Evolutionary conservation across 2,329 filamentous ascomycete genomes (phyloP), one percentile per base, ranked within the genome.

Genomic region (Fusarium sp.): DNA sequence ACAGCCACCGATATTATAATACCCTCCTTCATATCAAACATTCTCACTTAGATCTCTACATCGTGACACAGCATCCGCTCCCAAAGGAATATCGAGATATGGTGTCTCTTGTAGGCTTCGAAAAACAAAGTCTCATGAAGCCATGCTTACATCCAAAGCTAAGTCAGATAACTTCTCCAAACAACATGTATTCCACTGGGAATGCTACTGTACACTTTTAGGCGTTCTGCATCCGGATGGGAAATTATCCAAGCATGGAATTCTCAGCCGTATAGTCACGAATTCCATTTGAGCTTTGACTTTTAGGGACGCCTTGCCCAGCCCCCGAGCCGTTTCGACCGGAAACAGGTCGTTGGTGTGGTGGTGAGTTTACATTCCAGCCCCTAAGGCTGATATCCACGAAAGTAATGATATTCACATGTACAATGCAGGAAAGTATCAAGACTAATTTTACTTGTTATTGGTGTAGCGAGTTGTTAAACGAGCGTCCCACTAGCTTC

Each of bases 401-500:
- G 24, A 38, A 15, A 48, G 17, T 1, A 24, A 32, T 7, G n/a
- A 4, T 15, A 19, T 24, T 58, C 39, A 45, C 30, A 36, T 3
- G 10, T 36, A 24, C 7, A 6, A 10, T 32, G 5, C 6, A 10
- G 11, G 0, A 14, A 20, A 40, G 12, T n/a, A 32, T 9, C 3
- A 17, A 48, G 15, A 51, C 28, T 26, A 44, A 43, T 26, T 52
- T 42, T 42, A 32, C 26, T 68, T 69, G n/a, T 38, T 48, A 61
- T 62, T 66, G 36, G 21, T 53, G 11, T 24, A 30, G 40, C 14
- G 49, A 60, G 32, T 28, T 28, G 8, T 39, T 9, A 38, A 68
- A 69, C 1, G 66, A 68, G 53, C 26, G 66, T 62, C 56, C 42
- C 21, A 30, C 7, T 45, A 59, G 14, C 32, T 42, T 58, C 50